Evolutionary conservation across 2,329 filamentous ascomycete genomes (phyloP), one percentile per base, ranked within the genome.

Genomic region (Beauveria australis): DNA sequence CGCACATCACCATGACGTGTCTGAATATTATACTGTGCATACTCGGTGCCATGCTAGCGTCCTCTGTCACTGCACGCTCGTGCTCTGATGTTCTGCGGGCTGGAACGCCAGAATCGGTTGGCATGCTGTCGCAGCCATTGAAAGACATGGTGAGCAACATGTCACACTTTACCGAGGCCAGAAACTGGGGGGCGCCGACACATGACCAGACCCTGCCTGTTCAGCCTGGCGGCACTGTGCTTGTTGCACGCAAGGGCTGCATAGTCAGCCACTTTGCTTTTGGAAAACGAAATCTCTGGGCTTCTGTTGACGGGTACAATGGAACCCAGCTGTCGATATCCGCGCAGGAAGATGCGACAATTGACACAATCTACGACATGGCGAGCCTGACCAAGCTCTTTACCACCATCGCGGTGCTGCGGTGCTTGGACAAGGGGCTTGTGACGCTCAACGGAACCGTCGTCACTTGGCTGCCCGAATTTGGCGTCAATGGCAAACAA

Each of bases 301-400:
- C 69, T 28, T 64, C 69, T 51, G 68, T 66, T 2, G 47, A 61
- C 18, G 60, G 60, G 3, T 61, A 46, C 46, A 70, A 70, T 53
- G 71, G 72, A 41, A 70, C 68, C 2, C 47, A 64, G 10, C 66
- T 74, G 7, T 66, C 68, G 5, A 6, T 14, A 1, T 1, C 49
- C 6, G 56, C 68, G 37, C 69, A 71, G 60, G 68, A 71, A 57
- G 64, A 67, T 16, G 64, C 72, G 9, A 67, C 66, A 0, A 37
- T 69, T 4, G 70, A 74, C 56, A 74, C 72, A 3, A 68, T 75
- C n/a, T 75, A 74, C 63, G 72, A 74, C 62, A 68, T 74, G 69
- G 73, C 73, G 43, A 74, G 72, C 61, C 62, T 75, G 33, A 72
- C 73, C 7, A 75, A 75, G 64, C 60, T 75, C 28, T 74, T 73